Conservation (phyloP, 768 basidiomycete species). For the Boletus patriciae region DNA sequence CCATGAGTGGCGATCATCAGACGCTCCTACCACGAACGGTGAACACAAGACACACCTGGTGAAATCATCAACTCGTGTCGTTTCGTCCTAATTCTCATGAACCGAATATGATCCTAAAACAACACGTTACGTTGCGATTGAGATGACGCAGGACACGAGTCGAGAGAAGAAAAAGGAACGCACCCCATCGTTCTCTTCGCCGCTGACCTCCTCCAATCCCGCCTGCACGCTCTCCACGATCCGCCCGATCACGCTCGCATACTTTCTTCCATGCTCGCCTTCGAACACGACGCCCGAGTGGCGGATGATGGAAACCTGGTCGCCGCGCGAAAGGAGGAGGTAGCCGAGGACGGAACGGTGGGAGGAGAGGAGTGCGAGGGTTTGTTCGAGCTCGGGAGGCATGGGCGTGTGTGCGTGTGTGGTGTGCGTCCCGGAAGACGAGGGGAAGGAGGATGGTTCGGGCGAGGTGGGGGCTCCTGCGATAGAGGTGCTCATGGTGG, state of each 20-base stretch:
- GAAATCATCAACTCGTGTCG: conserved; percentile 94
- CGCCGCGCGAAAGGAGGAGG: conserved; percentile 73
- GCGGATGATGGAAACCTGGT: conserved; percentile 75
- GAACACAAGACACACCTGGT: conserved; percentile 59
- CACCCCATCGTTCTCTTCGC: conserved; percentile 59
- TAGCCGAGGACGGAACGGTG: conserved; percentile 88
- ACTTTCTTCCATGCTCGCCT: conserved; percentile 76
- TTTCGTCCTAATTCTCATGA: conserved; percentile 89
- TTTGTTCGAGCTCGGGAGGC: conserved; percentile 83
- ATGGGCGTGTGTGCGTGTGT: conserved; percentile 33
- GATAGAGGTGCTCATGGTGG: conserved; percentile 16
- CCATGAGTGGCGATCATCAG: no score
- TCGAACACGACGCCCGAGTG: conserved; percentile 85
- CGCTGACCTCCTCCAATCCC: conserved; percentile 78
- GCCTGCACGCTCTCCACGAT: conserved; percentile 78
- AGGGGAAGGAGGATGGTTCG: conserved; percentile 6
- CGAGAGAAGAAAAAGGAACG: conserved; percentile 16
- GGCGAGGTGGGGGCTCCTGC: background rate
- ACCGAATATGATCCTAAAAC: conserved; percentile 76
- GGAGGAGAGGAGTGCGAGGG: conserved; percentile 69
- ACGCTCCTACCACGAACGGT: background rate
- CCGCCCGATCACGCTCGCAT: conserved; percentile 66
- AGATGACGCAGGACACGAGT: no score
- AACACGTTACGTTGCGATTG: no score
- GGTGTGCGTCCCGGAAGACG: conserved; percentile 16